Conservation (phyloP, 2,329 filamentous ascomycete species). For the Clonostachys solani region DNA sequence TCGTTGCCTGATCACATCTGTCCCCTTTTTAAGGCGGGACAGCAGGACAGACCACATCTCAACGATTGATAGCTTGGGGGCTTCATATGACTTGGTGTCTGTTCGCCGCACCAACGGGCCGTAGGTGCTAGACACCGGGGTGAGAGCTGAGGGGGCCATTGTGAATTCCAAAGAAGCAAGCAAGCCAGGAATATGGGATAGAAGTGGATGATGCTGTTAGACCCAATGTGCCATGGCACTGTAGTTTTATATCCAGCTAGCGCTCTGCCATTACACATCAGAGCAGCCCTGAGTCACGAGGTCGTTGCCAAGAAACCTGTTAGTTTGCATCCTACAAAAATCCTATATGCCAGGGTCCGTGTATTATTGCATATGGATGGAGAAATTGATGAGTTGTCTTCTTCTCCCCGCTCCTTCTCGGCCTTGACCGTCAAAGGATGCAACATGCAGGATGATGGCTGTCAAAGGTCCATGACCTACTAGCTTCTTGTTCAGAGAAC, state of each 20-base stretch:
- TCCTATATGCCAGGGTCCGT: too few species aligned
- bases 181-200: too few species aligned
- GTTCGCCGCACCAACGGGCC: neutral
- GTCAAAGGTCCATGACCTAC: neutral
- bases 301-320: too few species aligned
- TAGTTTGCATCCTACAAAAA: too few species aligned
- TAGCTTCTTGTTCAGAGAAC: neutral
- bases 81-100: conserved; percentile 1
- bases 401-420: neutral
- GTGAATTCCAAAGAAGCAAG: too few species aligned
- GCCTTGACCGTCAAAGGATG: neutral
- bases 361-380: too few species aligned
- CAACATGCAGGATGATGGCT: neutral
- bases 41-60: conserved; percentile 1
- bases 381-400: too few species aligned
- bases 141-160: neutral
- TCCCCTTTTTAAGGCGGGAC: conserved; percentile 1
- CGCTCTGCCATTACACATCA: too few species aligned
- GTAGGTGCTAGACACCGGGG: neutral
- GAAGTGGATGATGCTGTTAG: too few species aligned
- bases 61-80: conserved; percentile 3
- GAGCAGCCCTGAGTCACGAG: too few species aligned
- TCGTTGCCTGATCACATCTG: conserved; percentile 1
- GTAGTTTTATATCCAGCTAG: too few species aligned
- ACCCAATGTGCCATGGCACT: too few species aligned